Percentiles rank a stretch among this genome's conserved stretches.
These are phyloP conservation scores for Poa annua DNA, from an alignment of 176 grass and related monocot genomes.

Conservation along the genomic window DNA sequence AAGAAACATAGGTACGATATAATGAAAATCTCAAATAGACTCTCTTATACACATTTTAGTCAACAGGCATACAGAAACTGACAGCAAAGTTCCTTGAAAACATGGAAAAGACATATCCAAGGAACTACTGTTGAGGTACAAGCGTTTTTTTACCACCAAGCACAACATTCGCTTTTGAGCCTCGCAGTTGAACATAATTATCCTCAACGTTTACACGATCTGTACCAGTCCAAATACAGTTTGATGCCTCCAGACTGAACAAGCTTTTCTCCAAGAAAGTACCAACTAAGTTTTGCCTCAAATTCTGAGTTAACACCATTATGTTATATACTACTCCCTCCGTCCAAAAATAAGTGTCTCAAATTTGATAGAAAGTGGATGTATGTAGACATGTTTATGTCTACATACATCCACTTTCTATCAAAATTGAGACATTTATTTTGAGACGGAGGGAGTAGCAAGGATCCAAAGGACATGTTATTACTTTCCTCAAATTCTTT, in stretches of 20 bases:
- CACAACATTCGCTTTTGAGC: background rate
- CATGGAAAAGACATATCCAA: conserved; percentile 3
- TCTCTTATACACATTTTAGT: background rate
- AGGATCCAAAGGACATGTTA: background rate
- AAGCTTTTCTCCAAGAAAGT: conserved; percentile 14
- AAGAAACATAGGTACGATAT: conserved; percentile 36
- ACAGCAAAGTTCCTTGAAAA: background rate
- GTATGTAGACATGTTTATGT: too few relatives aligned
- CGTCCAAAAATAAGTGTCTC: too few relatives aligned
- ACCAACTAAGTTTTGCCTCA: background rate
- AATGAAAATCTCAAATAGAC: background rate
- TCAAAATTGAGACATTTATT: too few relatives aligned
- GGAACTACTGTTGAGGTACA: background rate
- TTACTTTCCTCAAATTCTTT: background rate
- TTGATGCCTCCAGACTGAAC: background rate
- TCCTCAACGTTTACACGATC: background rate
- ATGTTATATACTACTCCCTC: background rate
- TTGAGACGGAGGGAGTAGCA: too few relatives aligned
- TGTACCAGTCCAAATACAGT: background rate
- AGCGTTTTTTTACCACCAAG: background rate
- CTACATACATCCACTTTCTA: too few relatives aligned
- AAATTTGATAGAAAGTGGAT: too few relatives aligned
- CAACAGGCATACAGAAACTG: background rate
- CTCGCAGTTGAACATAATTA: background rate
- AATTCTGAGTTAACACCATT: background rate